Evolutionary conservation across 371 early-diverging fungal species (phyloP).

Genomic region (Zychaea mexicana): DNA sequence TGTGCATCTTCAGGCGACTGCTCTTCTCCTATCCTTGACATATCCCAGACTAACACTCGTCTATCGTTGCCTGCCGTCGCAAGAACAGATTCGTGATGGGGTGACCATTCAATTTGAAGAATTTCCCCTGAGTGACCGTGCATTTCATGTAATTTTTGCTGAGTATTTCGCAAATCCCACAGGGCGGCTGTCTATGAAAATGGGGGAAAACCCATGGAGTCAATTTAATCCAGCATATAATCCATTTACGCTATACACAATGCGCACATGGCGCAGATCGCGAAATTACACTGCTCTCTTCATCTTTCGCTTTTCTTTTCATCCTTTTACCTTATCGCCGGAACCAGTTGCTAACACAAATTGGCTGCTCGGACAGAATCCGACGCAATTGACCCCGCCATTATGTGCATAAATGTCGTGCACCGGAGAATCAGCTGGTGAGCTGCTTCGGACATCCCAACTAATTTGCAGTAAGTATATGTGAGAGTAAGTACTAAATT

Average conservation of each 20-base stretch:
- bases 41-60: conserved; percentile 97
- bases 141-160: conserved; percentile 79
- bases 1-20: conserved; percentile 94
- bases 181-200: conserved; percentile 77
- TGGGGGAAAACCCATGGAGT: too few species aligned
- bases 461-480: too few species aligned
- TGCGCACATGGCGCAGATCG: too few species aligned
- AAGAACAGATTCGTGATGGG: conserved; percentile 91
- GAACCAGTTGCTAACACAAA: conserved; percentile 94
- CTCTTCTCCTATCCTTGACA: conserved; percentile 88
- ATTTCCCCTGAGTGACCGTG: conserved; percentile 93
- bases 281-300: neutral
- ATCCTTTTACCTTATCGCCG: conserved; percentile 74
- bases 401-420: conserved; percentile 86
- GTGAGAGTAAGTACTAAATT: neutral
- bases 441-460: conserved; percentile 69
- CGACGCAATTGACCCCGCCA: conserved; percentile 93
- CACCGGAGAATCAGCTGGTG: conserved; percentile 61
- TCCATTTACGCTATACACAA: too few species aligned
- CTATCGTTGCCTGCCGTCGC: conserved; percentile 95
- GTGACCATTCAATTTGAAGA: conserved; percentile 96
- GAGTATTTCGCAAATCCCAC: conserved; percentile 97
- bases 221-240: too few species aligned
- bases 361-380: conserved; percentile 92
- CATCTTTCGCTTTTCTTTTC: neutral